These are phyloP conservation scores for Psidium guajava DNA, from an alignment of 345 rosid genomes.

Conservation along the genomic window DNA sequence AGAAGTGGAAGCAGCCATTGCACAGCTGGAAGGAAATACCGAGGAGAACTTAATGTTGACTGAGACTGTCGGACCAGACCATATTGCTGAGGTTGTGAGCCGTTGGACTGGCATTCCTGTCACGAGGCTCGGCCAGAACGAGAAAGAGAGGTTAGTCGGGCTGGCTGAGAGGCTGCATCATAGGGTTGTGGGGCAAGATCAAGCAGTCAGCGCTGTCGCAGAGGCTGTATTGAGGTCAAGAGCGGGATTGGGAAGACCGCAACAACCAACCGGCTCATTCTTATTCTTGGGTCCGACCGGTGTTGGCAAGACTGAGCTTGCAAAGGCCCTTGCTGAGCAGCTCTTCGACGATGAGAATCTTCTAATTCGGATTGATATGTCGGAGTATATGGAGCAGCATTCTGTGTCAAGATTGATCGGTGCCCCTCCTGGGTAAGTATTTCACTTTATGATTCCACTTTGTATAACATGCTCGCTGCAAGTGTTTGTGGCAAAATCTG, in stretches of 20 bases:
- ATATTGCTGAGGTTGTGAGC: slow-evolving; percentile 87
- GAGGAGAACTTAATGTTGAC: slow-evolving; percentile 72
- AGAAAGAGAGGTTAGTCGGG: slow-evolving; percentile 71
- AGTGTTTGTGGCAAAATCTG: background rate
- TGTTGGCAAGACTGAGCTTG: slow-evolving; percentile 91
- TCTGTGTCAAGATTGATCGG: slow-evolving; percentile 78
- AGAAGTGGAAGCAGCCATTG: slow-evolving; percentile 66
- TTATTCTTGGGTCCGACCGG: slow-evolving; percentile 93
- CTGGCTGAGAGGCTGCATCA: slow-evolving; percentile 67
- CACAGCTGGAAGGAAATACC: slow-evolving; percentile 47
- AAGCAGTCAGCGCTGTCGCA: slow-evolving; percentile 67
- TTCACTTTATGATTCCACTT: background rate
- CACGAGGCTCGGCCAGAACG: slow-evolving; percentile 82
- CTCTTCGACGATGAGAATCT: slow-evolving; percentile 82
- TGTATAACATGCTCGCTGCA: background rate
- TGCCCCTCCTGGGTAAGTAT: slow-evolving; percentile 77
- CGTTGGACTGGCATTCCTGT: slow-evolving; percentile 95
- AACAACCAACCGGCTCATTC: slow-evolving; percentile 93
- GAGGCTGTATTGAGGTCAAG: slow-evolving; percentile 82
- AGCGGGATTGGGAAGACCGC: slow-evolving; percentile 90
- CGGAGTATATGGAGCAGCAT: slow-evolving; percentile 92
- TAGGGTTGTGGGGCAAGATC: slow-evolving; percentile 83
- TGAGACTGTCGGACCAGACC: slow-evolving; percentile 81
- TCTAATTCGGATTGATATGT: slow-evolving; percentile 78
- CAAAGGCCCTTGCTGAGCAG: slow-evolving; percentile 92